A percentile compares a stretch with the other conserved stretches of the same genome.
Evolutionary conservation across 441 rosid species (phyloP).

Genomic region (Breynia disticha): DNA sequence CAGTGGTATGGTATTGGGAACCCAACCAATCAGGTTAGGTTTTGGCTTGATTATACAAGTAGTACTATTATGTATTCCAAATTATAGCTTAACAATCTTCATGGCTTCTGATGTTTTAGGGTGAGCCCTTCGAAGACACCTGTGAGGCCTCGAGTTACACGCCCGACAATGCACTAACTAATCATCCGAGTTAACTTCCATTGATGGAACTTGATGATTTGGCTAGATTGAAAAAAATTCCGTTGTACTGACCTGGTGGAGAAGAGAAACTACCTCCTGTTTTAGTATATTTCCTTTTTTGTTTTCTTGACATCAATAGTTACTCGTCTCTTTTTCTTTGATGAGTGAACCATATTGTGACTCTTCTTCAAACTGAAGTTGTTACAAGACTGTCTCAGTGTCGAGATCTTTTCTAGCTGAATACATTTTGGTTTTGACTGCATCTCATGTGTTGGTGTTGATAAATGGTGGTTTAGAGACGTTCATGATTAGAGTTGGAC

Average conservation of each 20-base stretch:
- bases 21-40: slow-evolving; percentile 66
- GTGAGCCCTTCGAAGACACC: slow-evolving; percentile 73
- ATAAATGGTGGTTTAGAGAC: not conserved
- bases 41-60: not conserved
- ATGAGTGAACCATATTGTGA: slow-evolving; percentile 27
- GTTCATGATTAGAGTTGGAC: not conserved
- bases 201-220: slow-evolving; percentile 26
- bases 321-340: slow-evolving; percentile 10
- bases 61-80: not conserved
- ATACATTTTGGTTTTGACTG: slow-evolving; percentile 9
- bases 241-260: slow-evolving; percentile 21
- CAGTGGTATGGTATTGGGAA: slow-evolving; percentile 73
- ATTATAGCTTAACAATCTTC: not conserved
- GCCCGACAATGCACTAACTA: slow-evolving; percentile 28
- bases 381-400: slow-evolving; percentile 18
- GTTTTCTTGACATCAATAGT: slow-evolving; percentile 23
- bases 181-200: slow-evolving; percentile 7
- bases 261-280: slow-evolving; percentile 23
- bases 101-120: slow-evolving; percentile 19
- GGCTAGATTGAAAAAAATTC: slow-evolving; percentile 22
- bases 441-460: not conserved
- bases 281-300: slow-evolving; percentile 27
- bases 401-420: slow-evolving; percentile 3
- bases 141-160: slow-evolving; percentile 53
- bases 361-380: slow-evolving; percentile 34